Conservation (phyloP, 345 rosid species). For the Cardamine occulta region DNA sequence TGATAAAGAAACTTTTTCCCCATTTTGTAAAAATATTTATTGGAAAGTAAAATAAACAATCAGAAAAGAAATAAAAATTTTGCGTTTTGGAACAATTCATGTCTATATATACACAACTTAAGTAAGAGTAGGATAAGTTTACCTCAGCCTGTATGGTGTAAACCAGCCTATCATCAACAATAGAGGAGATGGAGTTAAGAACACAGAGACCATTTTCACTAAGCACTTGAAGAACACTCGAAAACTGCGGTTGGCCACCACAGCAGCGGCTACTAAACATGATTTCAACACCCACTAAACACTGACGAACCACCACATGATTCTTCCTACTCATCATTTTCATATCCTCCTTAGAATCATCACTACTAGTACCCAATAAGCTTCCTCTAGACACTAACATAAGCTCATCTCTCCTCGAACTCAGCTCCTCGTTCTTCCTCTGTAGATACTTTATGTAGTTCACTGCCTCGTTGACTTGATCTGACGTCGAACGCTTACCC, state of each 20-base stretch:
- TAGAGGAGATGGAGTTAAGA: slow-evolving; percentile 55
- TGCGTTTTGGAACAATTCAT: not conserved
- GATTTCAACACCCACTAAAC: slow-evolving; percentile 58
- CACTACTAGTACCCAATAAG: slow-evolving; percentile 8
- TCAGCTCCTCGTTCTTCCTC: slow-evolving; percentile 50
- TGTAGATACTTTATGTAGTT: slow-evolving; percentile 62
- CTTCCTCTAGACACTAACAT: slow-evolving; percentile 42
- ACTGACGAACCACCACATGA: slow-evolving; percentile 47
- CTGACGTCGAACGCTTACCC: slow-evolving; percentile 89
- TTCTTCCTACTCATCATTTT: not conserved
- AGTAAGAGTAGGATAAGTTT: not conserved
- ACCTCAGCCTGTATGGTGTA: slow-evolving; percentile 69
- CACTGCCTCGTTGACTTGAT: slow-evolving; percentile 73
- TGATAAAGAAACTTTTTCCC: not conserved
- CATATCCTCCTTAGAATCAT: slow-evolving; percentile 4
- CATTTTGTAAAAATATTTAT: not conserved
- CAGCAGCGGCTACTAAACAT: slow-evolving; percentile 44
- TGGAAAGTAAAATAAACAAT: too few relatives aligned
- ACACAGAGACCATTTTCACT: slow-evolving; percentile 57
- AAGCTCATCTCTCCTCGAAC: slow-evolving; percentile 51
- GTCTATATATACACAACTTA: not conserved
- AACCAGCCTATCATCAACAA: slow-evolving; percentile 49
- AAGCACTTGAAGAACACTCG: slow-evolving; percentile 52
- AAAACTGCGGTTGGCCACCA: slow-evolving; percentile 46
- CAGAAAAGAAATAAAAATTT: not conserved